A percentile compares a stretch with the other conserved stretches of the same genome.
Evolutionary conservation across 2,329 filamentous ascomycete genomes (phyloP).

Genomic region (Biscogniauxia mediterranea): DNA sequence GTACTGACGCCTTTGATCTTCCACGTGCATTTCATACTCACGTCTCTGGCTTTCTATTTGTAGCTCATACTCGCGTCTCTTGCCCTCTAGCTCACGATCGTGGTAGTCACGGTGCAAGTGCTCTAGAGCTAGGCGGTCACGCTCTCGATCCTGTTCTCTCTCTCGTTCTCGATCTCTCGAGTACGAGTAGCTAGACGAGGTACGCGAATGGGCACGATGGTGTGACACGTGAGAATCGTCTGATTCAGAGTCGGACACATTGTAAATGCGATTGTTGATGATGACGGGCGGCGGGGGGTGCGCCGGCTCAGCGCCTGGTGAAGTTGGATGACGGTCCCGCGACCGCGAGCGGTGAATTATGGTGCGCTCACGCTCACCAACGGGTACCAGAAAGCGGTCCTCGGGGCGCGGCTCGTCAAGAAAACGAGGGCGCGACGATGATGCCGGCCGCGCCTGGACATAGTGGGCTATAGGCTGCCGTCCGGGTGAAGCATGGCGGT

Average conservation of each 20-base stretch:
- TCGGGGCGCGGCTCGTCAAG: conserved; percentile 37
- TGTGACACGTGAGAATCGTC: conserved; percentile 39
- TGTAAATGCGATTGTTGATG: conserved; percentile 57
- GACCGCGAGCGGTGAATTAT: conserved; percentile 45
- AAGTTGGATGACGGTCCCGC: conserved; percentile 45
- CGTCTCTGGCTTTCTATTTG: conserved; percentile 39
- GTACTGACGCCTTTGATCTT: conserved; percentile 20
- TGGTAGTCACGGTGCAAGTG: conserved; percentile 31
- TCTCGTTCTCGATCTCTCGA: conserved; percentile 15
- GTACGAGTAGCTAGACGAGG: conserved; percentile 31
- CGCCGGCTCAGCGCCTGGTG: conserved; percentile 33
- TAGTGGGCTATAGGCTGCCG: conserved; percentile 41
- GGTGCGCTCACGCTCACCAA: conserved; percentile 49
- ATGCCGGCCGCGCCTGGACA: conserved; percentile 39
- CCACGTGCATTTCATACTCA: conserved; percentile 23
- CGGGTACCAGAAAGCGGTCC: conserved; percentile 41
- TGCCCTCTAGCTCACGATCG: conserved; percentile 28
- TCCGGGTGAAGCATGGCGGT: conserved; percentile 36
- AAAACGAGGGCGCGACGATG: conserved; percentile 37
- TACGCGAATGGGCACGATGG: conserved; percentile 33
- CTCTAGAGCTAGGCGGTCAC: conserved; percentile 32
- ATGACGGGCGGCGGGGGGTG: conserved; percentile 45
- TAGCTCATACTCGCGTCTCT: conserved; percentile 36
- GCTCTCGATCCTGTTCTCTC: conserved; percentile 31
- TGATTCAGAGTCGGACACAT: conserved; percentile 36